Evolutionary conservation across 2,329 filamentous ascomycete genomes (phyloP), one percentile per base, ranked within the genome.

Genomic region (Hymenoscyphus fraxineus): DNA sequence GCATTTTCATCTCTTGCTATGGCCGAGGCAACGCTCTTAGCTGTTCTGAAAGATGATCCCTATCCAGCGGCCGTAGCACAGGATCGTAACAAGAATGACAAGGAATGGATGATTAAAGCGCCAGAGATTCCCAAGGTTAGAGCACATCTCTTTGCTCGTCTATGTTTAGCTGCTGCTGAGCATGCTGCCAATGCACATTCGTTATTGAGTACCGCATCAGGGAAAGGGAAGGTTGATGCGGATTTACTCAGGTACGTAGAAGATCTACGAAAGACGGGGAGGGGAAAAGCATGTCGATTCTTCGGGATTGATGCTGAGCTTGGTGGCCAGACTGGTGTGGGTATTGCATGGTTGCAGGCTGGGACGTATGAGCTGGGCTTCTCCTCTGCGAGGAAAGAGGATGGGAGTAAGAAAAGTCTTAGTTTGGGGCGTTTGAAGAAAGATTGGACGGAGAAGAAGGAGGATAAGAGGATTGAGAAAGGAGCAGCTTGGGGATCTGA

Each of bases 71-170:
- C 88, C 6, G 89, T 96, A 2, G 87, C 92, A 0, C 91, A 96
- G 72, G 86, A 89, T 64, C 85, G 93, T 58, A 96, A 96, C 74
- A 86, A 88, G 61, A 87, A 89, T 70, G 92, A 93, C 76, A 92
- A 85, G 66, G 94, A 98, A 70, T 99, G 94, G 94, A 98, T 98
- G 93, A 96, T 95, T 76, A 92, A 90, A 72, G 85, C 92, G 0
- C 92, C 94, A 0, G 87, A 92, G 60, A 91, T 97, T 59, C 90
- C 93, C 38, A 93, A 94, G 74, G 93, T 97, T 19, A 88, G 94
- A 58, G 92, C 92, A 9, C 88, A 96, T 73, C 82, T 99, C 1
- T 96, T 96, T 73, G 93, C 93, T 1, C 84, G 94, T 0, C 81
- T 98, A 7, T 98, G 93, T 75, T 83, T 98, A 12, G 92, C 93